phyloP scores from a whole-genome alignment of 768 basidiomycete genomes.

The Solioccasus polychromus region DNA sequence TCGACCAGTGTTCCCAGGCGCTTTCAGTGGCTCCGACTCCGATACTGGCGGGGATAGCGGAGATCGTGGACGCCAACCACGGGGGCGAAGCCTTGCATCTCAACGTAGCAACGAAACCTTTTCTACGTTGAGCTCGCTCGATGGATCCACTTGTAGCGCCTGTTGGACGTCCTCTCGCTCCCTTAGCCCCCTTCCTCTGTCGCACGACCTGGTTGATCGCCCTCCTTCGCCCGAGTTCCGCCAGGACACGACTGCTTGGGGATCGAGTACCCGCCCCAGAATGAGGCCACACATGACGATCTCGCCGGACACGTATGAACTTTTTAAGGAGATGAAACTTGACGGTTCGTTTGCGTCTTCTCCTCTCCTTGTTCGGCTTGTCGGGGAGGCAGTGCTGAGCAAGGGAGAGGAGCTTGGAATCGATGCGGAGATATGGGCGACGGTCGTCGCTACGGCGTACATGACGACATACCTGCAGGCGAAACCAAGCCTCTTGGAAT shows the following conservation, averaged over 20 bases:
- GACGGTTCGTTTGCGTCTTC: conserved; percentile 49
- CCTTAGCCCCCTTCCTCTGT: too few species aligned
- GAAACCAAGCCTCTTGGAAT: conserved; percentile 41
- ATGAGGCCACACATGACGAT: background rate
- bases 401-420: conserved; percentile 14
- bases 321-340: conserved; percentile 39
- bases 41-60: too few species aligned
- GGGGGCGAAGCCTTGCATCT: too few species aligned
- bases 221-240: too few species aligned
- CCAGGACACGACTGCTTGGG: too few species aligned
- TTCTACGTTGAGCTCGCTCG: too few species aligned
- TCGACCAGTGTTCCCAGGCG: conserved; percentile 15
- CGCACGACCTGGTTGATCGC: too few species aligned
- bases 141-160: too few species aligned
- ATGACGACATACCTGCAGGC: conserved; percentile 35
- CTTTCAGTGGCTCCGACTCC: conserved; percentile 20
- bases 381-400: conserved; percentile 34
- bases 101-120: too few species aligned
- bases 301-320: conserved; percentile 28
- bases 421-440: conserved; percentile 45
- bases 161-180: too few species aligned
- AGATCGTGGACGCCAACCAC: background rate
- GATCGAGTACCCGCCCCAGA: too few species aligned
- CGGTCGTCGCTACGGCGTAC: conserved; percentile 47
- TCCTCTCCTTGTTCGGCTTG: conserved; percentile 31